Percentiles rank a stretch among this genome's conserved stretches.
Evolutionary conservation across 257 asterid genomes (phyloP).

Genomic region (Lycium barbarum): DNA sequence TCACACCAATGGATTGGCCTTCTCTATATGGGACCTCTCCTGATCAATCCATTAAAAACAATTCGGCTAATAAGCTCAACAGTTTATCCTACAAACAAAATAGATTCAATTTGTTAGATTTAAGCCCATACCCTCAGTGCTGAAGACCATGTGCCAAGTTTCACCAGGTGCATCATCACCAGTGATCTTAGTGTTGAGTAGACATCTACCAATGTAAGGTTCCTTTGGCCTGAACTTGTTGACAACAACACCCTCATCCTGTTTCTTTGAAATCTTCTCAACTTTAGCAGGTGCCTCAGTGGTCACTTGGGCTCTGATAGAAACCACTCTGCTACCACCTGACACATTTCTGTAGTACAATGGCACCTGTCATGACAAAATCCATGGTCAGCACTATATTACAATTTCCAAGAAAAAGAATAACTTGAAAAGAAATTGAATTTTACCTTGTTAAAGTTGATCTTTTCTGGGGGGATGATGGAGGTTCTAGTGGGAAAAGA

Average conservation of each 20-base stretch:
- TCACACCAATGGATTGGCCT: slow-evolving; percentile 95
- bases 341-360: slow-evolving; percentile 63
- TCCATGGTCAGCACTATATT: background rate
- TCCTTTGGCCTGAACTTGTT: slow-evolving; percentile 95
- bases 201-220: slow-evolving; percentile 74
- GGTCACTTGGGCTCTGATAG: slow-evolving; percentile 87
- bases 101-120: background rate
- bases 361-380: slow-evolving; percentile 56
- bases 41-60: slow-evolving; percentile 40
- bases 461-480: slow-evolving; percentile 62
- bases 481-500: slow-evolving; percentile 66
- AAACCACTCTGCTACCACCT: slow-evolving; percentile 47
- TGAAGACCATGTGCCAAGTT: slow-evolving; percentile 98
- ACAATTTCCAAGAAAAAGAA: background rate
- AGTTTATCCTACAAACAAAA: background rate
- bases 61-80: background rate
- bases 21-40: slow-evolving; percentile 85
- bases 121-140: slow-evolving; percentile 78
- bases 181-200: slow-evolving; percentile 96
- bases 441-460: slow-evolving; percentile 73
- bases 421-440: background rate
- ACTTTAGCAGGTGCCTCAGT: slow-evolving; percentile 93
- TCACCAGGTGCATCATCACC: slow-evolving; percentile 99
- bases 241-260: slow-evolving; percentile 82
- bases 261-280: slow-evolving; percentile 79